Evolutionary conservation across 192 early-diverging fungal species (phyloP).

Genomic region (Backusella macrospora): DNA sequence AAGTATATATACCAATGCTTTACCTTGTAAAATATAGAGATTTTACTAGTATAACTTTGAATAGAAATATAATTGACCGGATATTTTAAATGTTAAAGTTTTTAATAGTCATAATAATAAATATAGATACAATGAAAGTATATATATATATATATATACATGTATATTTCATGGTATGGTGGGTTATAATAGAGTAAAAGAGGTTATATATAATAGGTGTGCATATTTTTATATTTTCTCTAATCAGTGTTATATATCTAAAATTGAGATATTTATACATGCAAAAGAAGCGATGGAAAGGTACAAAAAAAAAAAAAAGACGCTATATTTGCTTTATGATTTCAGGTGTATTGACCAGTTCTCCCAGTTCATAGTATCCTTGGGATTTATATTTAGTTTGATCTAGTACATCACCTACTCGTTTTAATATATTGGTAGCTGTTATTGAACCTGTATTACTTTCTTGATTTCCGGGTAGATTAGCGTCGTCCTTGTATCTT

Average conservation of each 20-base stretch:
- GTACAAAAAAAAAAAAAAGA: background rate
- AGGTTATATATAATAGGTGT: background rate
- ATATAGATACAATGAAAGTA: background rate
- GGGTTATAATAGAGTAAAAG: background rate
- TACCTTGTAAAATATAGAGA: too few species aligned
- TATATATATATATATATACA: background rate
- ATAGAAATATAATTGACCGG: background rate
- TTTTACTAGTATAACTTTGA: background rate
- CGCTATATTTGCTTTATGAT: background rate
- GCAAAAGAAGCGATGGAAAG: background rate
- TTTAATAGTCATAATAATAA: constrained; percentile 2
- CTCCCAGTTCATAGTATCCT: constrained; percentile 9
- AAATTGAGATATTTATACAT: background rate
- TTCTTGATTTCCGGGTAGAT: background rate
- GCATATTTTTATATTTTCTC: background rate
- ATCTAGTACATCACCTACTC: constrained; percentile 1
- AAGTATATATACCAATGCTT: too few species aligned
- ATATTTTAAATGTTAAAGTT: background rate
- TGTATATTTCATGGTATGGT: background rate
- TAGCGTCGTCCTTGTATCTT: background rate
- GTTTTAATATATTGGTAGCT: background rate
- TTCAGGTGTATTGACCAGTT: background rate
- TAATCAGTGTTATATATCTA: background rate
- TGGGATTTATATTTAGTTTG: constrained; percentile 18
- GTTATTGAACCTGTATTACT: background rate